A percentile compares a stretch with the other conserved stretches of the same genome.
Conservation (phyloP, 805 yeast species). For the Schizosaccharomyces cryophilus region DNA sequence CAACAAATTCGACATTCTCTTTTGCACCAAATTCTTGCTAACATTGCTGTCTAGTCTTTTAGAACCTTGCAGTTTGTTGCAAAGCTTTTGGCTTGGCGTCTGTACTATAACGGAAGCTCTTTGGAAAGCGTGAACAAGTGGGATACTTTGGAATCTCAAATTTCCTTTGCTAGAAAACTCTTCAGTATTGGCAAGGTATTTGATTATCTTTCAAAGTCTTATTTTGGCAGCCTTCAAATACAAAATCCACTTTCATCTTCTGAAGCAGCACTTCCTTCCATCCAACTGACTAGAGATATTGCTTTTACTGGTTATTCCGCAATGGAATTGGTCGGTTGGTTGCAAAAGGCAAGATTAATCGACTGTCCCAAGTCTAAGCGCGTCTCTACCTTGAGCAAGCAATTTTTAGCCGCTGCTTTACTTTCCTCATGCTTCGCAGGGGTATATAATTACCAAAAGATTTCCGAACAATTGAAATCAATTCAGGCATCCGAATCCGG, state of each 20-base stretch:
- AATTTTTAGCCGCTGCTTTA: neutral
- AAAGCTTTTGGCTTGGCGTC: neutral
- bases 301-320: neutral
- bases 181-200: neutral
- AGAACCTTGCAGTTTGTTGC: neutral
- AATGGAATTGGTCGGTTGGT: neutral
- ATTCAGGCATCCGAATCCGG: neutral
- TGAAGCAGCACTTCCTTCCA: neutral
- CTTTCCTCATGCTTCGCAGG: neutral
- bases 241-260: neutral
- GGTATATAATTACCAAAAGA: neutral
- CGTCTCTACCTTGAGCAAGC: neutral
- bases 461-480: neutral
- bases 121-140: neutral
- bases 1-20: too few species aligned
- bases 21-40: too few species aligned
- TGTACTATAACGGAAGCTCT: neutral
- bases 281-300: neutral
- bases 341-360: neutral
- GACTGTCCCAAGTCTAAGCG: neutral
- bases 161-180: neutral
- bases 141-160: neutral
- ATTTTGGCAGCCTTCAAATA: neutral
- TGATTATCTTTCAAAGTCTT: neutral
- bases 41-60: neutral